These are phyloP conservation scores for Candida bentonensis DNA, from an alignment of 805 yeast genomes.

Conservation along the genomic window DNA sequence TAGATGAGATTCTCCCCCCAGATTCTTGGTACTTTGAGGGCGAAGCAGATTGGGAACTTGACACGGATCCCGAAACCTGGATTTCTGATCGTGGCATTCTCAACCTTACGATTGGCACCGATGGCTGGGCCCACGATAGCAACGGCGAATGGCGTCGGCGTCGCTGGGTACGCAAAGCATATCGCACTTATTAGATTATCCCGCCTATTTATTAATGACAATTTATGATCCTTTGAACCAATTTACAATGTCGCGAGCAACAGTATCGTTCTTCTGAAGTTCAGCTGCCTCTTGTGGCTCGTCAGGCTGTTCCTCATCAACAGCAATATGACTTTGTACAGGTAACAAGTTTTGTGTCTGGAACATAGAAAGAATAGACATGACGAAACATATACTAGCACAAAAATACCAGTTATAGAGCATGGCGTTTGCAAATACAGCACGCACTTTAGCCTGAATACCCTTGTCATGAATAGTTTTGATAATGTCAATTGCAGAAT, in stretches of 20 bases:
- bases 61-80: conserved; percentile 33
- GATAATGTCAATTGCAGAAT: not conserved
- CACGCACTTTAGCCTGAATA: not conserved
- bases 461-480: not conserved
- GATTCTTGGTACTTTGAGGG: conserved; percentile 45
- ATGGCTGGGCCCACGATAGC: conserved; percentile 4
- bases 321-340: not conserved
- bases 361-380: not conserved
- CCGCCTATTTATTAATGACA: not conserved
- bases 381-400: not conserved
- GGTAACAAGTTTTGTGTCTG: conserved; percentile 1
- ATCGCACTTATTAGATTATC: not conserved
- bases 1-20: conserved; percentile 43
- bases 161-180: conserved; percentile 2
- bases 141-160: conserved; percentile 6
- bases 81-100: conserved; percentile 26
- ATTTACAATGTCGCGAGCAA: not conserved
- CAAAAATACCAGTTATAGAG: not conserved
- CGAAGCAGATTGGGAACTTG: conserved; percentile 44
- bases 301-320: not conserved
- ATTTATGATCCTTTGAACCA: not conserved
- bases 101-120: conserved; percentile 6
- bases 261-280: not conserved
- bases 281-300: not conserved
- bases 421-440: not conserved